These are phyloP conservation scores for Spiromastix sp. DNA, from an alignment of 2,329 filamentous ascomycete genomes.

Conservation along the genomic window DNA sequence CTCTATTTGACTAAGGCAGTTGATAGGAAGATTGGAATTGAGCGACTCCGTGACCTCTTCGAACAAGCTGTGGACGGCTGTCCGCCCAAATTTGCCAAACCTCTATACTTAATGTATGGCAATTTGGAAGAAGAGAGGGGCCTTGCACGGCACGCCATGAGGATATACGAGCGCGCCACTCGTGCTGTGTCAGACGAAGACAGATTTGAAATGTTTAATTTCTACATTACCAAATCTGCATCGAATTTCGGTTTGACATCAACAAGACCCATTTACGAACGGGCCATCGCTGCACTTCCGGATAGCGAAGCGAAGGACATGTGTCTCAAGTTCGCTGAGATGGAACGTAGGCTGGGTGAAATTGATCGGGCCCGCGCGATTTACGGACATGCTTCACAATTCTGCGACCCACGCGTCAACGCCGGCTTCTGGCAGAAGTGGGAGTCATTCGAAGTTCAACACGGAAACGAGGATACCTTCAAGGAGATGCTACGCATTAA, in stretches of 20 bases:
- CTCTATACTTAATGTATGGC: slow-evolving; percentile 95
- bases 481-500: slow-evolving; percentile 99
- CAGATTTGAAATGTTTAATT: slow-evolving; percentile 94
- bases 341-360: slow-evolving; percentile 84
- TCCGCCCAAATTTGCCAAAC: slow-evolving; percentile 90
- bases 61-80: slow-evolving; percentile 94
- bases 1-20: slow-evolving; percentile 95
- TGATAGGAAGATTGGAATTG: slow-evolving; percentile 90
- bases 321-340: slow-evolving; percentile 97
- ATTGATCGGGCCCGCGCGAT: slow-evolving; percentile 93
- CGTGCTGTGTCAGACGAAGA: slow-evolving; percentile 92
- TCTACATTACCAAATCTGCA: slow-evolving; percentile 97
- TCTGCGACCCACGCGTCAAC: slow-evolving; percentile 88
- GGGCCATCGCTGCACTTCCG: slow-evolving; percentile 84
- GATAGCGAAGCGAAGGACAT: slow-evolving; percentile 91
- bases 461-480: slow-evolving; percentile 98
- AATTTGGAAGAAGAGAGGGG: slow-evolving; percentile 93
- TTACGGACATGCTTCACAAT: slow-evolving; percentile 92
- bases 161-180: slow-evolving; percentile 95
- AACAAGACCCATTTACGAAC: slow-evolving; percentile 89
- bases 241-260: slow-evolving; percentile 96
- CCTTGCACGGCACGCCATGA: slow-evolving; percentile 91
- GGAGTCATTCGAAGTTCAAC: slow-evolving; percentile 94
- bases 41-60: slow-evolving; percentile 86
- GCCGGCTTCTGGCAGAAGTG: slow-evolving; percentile 91